Evolutionary conservation across 805 yeast species (phyloP), one percentile per base, ranked within the genome.

Genomic region (Ogataea dorogensis): DNA sequence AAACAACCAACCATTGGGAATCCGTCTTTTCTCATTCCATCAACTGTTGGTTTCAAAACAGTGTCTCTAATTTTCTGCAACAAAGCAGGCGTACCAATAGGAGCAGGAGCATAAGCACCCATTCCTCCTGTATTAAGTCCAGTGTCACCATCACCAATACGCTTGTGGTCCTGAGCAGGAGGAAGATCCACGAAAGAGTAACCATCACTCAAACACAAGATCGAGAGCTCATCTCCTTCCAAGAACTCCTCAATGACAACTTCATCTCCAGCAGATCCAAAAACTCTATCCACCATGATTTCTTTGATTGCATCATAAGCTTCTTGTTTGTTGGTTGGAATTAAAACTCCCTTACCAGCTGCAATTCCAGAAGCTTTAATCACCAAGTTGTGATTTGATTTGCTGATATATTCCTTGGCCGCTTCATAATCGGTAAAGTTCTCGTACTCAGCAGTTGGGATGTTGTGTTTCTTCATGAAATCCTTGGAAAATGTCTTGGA

Each of bases 31-130:
- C 99, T 83, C 96, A 93, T 86, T 41, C 98, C 98, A 52, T 81
- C 88, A 54, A 93, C 81, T 23, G 96, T 85, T 38, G 98, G 98
- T 64, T 82, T 79, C 53, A 94, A 74, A 52, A 94, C 74, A n/a
- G 73, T 69, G 31, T 70, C 67, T 55, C 88, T 79, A 57, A 93
- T 88, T 61, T 79, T 70, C 43, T 71, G 66, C 53, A 89, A 63
- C 23, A 93, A 59, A 16, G 73, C 70, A 2, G 86, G 79, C 13
- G 97, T 86, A 13, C 94, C 98, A 45, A 87, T 71, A 38, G 98
- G 98, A 8, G 98, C 95, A 20, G 99, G 99, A 6, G 98, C 93
- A 57, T 93, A 93, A 6, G 98, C 95, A 47, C 99, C 99, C 99
- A 93, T 93, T 46, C 99, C 99, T 50, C 99, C 99, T 24, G 99